Evolutionary conservation across 1,284 basidiomycete species (phyloP).

Genomic region (Vanrija pseudolonga): DNA sequence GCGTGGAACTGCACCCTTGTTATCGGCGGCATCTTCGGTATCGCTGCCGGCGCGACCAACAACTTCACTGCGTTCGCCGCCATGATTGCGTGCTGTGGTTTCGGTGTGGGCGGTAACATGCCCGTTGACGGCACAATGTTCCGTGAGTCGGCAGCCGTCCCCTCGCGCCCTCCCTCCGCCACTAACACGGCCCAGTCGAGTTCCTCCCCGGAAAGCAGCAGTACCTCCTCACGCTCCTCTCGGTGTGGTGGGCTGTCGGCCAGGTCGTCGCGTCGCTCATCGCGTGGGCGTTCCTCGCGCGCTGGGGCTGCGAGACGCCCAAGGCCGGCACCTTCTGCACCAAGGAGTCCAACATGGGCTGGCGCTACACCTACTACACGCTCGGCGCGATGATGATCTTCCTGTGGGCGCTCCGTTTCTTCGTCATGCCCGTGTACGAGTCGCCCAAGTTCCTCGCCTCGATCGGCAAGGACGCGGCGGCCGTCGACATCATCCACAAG

Average conservation of each 20-base stretch:
- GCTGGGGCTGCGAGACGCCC: slow-evolving; percentile 14
- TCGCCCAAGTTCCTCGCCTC: slow-evolving; percentile 61
- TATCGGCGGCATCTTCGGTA: slow-evolving; percentile 59
- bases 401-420: slow-evolving; percentile 38
- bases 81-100: slow-evolving; percentile 52
- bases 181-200: slow-evolving; percentile 44
- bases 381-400: slow-evolving; percentile 55
- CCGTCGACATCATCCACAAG: slow-evolving; percentile 51
- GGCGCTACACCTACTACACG: slow-evolving; percentile 59
- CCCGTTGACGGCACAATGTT: slow-evolving; percentile 60
- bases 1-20: slow-evolving; percentile 63
- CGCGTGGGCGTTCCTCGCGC: slow-evolving; percentile 36
- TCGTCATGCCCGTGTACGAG: slow-evolving; percentile 55
- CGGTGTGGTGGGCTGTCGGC: slow-evolving; percentile 64
- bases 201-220: slow-evolving; percentile 57
- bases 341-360: slow-evolving; percentile 57
- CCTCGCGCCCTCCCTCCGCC: no score
- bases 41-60: slow-evolving; percentile 57
- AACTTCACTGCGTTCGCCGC: slow-evolving; percentile 52
- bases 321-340: slow-evolving; percentile 44
- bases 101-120: slow-evolving; percentile 60
- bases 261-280: slow-evolving; percentile 54
- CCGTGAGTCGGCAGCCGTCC: slow-evolving; percentile 9
- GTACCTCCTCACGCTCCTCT: slow-evolving; percentile 64
- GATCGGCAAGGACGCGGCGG: slow-evolving; percentile 59